These are phyloP conservation scores for Spathaspora hagerdaliae DNA, from an alignment of 805 yeast genomes.

Conservation along the genomic window DNA sequence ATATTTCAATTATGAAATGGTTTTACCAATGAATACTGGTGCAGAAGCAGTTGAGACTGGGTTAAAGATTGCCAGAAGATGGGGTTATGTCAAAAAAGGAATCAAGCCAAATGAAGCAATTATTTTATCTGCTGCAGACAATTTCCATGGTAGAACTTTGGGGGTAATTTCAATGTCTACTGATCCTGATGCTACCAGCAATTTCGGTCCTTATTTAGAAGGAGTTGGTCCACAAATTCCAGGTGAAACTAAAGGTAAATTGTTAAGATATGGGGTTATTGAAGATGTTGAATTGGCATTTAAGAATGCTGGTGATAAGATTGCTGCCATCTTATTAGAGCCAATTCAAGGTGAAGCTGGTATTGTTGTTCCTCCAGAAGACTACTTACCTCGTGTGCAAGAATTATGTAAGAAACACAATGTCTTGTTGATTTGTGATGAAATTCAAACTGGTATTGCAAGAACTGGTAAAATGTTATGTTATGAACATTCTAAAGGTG, in stretches of 20 bases:
- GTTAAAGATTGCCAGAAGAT: slow-evolving; percentile 88
- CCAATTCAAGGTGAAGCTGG: slow-evolving; percentile 99
- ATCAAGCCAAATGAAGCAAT: slow-evolving; percentile 83
- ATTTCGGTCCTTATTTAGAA: slow-evolving; percentile 85
- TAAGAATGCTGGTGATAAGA: slow-evolving; percentile 75
- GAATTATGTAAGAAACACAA: slow-evolving; percentile 77
- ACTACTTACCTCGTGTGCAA: slow-evolving; percentile 69
- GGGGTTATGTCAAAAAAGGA: slow-evolving; percentile 90
- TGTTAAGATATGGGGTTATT: slow-evolving; percentile 77
- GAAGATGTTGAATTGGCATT: slow-evolving; percentile 86
- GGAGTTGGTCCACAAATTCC: slow-evolving; percentile 86
- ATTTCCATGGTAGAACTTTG: slow-evolving; percentile 95
- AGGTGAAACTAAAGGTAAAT: slow-evolving; percentile 55
- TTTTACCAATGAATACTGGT: slow-evolving; percentile 97
- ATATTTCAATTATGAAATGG: slow-evolving; percentile 86
- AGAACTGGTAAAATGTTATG: slow-evolving; percentile 95
- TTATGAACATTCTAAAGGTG: slow-evolving; percentile 73
- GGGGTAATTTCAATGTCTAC: slow-evolving; percentile 96
- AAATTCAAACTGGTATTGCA: slow-evolving; percentile 96
- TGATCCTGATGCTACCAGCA: slow-evolving; percentile 84
- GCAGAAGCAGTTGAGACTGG: slow-evolving; percentile 98
- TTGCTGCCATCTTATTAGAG: slow-evolving; percentile 88
- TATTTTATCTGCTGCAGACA: slow-evolving; percentile 79
- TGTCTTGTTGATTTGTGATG: slow-evolving; percentile 89
- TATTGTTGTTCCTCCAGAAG: slow-evolving; percentile 87